These are phyloP conservation scores for Auxenochlorella protothecoides DNA, from an alignment of 139 green algal genomes.

Conservation along the genomic window DNA sequence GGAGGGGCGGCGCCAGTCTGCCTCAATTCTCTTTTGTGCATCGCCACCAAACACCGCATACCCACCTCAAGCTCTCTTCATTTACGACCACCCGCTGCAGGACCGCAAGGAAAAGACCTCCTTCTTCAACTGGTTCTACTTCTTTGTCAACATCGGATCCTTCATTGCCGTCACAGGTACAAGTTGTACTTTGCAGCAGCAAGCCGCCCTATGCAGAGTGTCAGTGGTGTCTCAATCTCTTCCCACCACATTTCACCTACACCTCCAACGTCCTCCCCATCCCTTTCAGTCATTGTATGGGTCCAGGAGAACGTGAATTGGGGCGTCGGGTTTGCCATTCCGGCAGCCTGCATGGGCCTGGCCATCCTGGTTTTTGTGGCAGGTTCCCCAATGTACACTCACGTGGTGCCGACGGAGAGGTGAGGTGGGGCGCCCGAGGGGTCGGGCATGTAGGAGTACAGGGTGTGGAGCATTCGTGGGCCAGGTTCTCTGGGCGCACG, in stretches of 20 bases:
- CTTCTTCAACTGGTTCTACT: slow-evolving; percentile 99
- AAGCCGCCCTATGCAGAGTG: no score
- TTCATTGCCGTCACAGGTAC: slow-evolving; percentile 62
- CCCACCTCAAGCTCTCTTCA: neutral
- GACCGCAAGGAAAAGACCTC: slow-evolving; percentile 74
- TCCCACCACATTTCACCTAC: no score
- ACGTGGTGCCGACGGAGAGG: slow-evolving; percentile 64
- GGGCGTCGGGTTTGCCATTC: slow-evolving; percentile 81
- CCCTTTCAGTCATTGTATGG: slow-evolving; percentile 27
- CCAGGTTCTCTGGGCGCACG: no score
- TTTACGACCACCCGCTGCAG: slow-evolving; percentile 13
- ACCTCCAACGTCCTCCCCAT: no score
- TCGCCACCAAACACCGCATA: no score
- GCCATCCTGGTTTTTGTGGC: slow-evolving; percentile 69
- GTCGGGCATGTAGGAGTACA: no score
- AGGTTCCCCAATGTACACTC: slow-evolving; percentile 43
- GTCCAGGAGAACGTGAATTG: slow-evolving; percentile 60
- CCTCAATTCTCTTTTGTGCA: no score
- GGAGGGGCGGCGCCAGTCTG: no score
- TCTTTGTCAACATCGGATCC: slow-evolving; percentile 89
- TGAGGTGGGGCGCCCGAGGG: neutral
- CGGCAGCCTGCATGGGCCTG: slow-evolving; percentile 63
- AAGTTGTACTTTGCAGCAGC: no score
- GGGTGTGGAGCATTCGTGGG: no score
- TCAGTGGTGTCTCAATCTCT: no score